Evolutionary conservation across 306 rosid genomes (phyloP).

Genomic region (Pyrus bretschneideri): DNA sequence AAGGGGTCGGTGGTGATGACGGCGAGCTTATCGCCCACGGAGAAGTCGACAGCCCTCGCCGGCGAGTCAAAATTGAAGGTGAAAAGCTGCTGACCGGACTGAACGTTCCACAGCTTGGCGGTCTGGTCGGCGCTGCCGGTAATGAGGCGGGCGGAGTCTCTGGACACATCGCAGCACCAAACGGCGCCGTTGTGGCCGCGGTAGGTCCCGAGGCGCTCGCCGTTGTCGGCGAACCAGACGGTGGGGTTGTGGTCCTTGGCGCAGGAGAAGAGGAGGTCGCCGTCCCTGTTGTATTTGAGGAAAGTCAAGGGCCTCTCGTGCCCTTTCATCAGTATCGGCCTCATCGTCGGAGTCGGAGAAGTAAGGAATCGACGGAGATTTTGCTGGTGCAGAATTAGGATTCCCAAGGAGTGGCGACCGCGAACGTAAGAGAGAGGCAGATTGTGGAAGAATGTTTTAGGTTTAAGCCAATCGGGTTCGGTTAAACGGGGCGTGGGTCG

Average conservation of each 20-base stretch:
- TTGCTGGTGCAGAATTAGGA: background rate
- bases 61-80: conserved; percentile 70
- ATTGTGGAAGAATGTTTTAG: background rate
- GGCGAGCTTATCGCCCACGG: conserved; percentile 59
- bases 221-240: conserved; percentile 95
- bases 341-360: conserved; percentile 33
- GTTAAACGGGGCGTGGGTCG: background rate
- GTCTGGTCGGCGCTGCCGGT: conserved; percentile 87
- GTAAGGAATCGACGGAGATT: background rate
- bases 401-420: background rate
- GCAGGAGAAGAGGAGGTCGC: conserved; percentile 84
- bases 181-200: conserved; percentile 95
- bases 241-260: conserved; percentile 87
- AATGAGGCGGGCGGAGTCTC: conserved; percentile 61
- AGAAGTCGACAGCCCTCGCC: conserved; percentile 60
- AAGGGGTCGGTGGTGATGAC: conserved; percentile 71
- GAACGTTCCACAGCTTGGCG: conserved; percentile 76
- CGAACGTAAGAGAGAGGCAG: background rate
- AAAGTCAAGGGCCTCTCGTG: conserved; percentile 94
- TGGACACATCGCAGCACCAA: conserved; percentile 91
- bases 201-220: conserved; percentile 85
- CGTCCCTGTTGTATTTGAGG: conserved; percentile 80
- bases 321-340: conserved; percentile 97
- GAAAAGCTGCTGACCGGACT: conserved; percentile 64
- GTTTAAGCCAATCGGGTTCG: background rate